Base-by-base conservation (phyloP, 2,329 filamentous ascomycete species). In the Aspergillus sp. region DNA sequence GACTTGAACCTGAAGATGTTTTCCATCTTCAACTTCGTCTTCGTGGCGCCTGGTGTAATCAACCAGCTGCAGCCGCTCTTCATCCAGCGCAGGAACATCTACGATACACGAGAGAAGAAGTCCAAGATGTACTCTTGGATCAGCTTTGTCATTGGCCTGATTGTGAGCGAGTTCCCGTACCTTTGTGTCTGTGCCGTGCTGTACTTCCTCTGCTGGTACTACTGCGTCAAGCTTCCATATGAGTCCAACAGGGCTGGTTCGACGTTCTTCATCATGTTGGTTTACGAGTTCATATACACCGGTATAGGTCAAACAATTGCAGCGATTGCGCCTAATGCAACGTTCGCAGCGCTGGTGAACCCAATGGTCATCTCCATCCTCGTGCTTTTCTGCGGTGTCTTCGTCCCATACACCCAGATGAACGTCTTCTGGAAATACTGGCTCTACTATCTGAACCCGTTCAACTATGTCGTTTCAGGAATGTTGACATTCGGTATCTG, bases 271-370 rank as follows among this genome's bases (percentile, higher is more conserved):
- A 89, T 93, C 83, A 85, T 84, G 13, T 71, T 91, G 62, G 80
- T 92, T 3, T 91, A 91, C 75, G 89, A 86, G 73, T 74, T 91
- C 19, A 89, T 91, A 77, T 83, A 86, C 71, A 83, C 81, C 19
- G 85, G 80, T 61, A 91, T 87, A 84, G 90, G 88, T 13, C 89
- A 91, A 70, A 91, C 88, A 85, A 89, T 93, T 62, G 88, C 86
- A 56, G 89, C 90, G 0, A 91, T 90, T 69, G 87, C 89, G 0
- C 89, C 75, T 39, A 79, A 79, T 60, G 75, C 89, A 0, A 85
- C 80, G 53, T 90, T 91, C 70, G 89, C 88, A 0, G 85, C 89
- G 51, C 89, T 91, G 59, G 84, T 84, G 45, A 90, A 91, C 67
- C 88, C 88, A 0, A 86, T 91, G 75, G 87, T 91, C 78, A 87